These are phyloP conservation scores for Physcomitrellopsis africana DNA, from an alignment of 225 moss, liverwort and hornwort genomes.

Conservation along the genomic window DNA sequence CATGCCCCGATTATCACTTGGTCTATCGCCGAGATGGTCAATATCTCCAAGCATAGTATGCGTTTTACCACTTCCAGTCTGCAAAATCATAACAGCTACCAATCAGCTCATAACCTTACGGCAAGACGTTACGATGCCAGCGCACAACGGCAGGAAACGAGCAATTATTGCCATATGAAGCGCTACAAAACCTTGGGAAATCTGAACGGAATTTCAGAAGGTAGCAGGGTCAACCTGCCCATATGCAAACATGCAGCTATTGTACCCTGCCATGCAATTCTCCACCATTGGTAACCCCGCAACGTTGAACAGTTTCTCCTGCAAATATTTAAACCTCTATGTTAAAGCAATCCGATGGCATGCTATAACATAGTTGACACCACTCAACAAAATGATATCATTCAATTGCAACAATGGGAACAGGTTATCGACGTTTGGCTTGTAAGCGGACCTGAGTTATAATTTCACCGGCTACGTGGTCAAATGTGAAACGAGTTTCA, in stretches of 20 bases:
- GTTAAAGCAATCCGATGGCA: slow-evolving; percentile 18
- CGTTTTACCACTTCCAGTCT: slow-evolving; percentile 75
- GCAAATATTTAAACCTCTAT: slow-evolving; percentile 14
- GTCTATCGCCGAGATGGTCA: slow-evolving; percentile 52
- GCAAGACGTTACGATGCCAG: neutral
- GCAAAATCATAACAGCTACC: slow-evolving; percentile 17
- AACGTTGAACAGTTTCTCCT: slow-evolving; percentile 61
- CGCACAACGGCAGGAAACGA: neutral
- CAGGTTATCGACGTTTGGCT: neutral
- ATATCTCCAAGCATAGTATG: slow-evolving; percentile 76
- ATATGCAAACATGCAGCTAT: slow-evolving; percentile 71
- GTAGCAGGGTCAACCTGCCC: slow-evolving; percentile 44
- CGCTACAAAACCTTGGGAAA: no score
- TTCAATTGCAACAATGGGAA: neutral
- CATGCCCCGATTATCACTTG: slow-evolving; percentile 70
- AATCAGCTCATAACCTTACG: slow-evolving; percentile 4
- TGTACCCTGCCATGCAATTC: slow-evolving; percentile 63
- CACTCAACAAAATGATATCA: neutral
- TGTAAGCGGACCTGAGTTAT: slow-evolving; percentile 49
- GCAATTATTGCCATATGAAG: neutral
- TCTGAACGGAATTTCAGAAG: neutral
- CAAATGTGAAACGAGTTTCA: slow-evolving; percentile 68
- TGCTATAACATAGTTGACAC: no score
- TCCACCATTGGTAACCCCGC: slow-evolving; percentile 66
- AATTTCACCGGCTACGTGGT: slow-evolving; percentile 64